Evolutionary conservation across 2,329 filamentous ascomycete species (phyloP).

Genomic region (Pseudopithomyces maydicus): DNA sequence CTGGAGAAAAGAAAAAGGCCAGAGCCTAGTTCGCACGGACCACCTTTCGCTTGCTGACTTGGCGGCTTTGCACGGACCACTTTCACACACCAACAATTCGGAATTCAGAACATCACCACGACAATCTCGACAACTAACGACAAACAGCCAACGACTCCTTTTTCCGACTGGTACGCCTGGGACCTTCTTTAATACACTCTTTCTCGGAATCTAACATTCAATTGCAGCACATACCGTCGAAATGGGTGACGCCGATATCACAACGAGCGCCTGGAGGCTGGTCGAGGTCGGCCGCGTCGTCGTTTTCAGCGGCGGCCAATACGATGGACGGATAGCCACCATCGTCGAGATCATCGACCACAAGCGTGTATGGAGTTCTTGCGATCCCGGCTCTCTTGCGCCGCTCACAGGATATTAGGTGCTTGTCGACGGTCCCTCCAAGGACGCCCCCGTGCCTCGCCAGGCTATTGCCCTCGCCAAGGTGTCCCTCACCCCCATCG

Average conservation of each 20-base stretch:
- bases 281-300: conserved; percentile 99
- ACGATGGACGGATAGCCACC: conserved; percentile 82
- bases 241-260: conserved; percentile 56
- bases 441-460: conserved; percentile 81
- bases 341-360: conserved; percentile 99
- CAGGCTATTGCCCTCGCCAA: conserved; percentile 82
- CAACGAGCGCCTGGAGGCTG: conserved; percentile 71
- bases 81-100: conserved; percentile 10
- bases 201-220: conserved; percentile 30
- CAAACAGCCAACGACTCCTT: conserved; percentile 41
- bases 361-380: conserved; percentile 86
- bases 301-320: conserved; percentile 83
- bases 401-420: conserved; percentile 64
- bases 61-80: neutral
- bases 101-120: conserved; percentile 9
- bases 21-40: neutral
- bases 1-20: neutral
- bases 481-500: conserved; percentile 86
- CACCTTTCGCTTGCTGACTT: neutral
- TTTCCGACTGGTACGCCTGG: conserved; percentile 46
- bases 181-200: conserved; percentile 24
- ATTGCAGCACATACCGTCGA: conserved; percentile 44
- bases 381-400: conserved; percentile 23
- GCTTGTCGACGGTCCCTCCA: conserved; percentile 91
- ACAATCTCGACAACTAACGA: conserved; percentile 29